Evolutionary conservation across 2,329 filamentous ascomycete species (phyloP), one percentile per base, ranked within the genome.

Genomic region (Periconia sp.): DNA sequence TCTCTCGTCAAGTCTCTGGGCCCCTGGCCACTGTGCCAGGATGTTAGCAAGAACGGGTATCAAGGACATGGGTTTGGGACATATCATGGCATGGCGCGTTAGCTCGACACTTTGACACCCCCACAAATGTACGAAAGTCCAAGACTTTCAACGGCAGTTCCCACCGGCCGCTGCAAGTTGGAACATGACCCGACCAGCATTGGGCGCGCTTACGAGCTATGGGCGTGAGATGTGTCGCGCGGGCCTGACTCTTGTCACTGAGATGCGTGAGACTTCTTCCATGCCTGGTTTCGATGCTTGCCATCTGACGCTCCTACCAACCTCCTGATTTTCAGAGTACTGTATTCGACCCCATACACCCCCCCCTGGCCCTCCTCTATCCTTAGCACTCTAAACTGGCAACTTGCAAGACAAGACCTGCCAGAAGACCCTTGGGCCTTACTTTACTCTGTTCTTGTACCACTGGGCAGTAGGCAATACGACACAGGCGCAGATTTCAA

Each of bases 81-180:
- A 27, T 27, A 27, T 27, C 23, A 27, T 27, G 23, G 23, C 23
- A 27, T 27, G 23, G 15, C 33, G 3, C 3, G 33, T 13, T 37
- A 37, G 33, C 33, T 37, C 15, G 33, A 37, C 33, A 37, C 33
- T 37, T 27, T 37, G 33, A 37, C 33, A 37, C 33, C 33, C 33
- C 33, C 33, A 13, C 33, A 13, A 37, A 13, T 6, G 33, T 37
- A n/a, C 33, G 11, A 37, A 13, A 37, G 33, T 37, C 47, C 51
- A n/a, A n/a, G n/a, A n/a, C n/a, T n/a, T n/a, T n/a, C n/a, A 65
- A 71, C 69, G 68, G 69, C 68, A 70, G 66, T 70, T 69, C 64
- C 69, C 68, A 69, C 58, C 58, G 61, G 60, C 62, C 60, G 58
- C 65, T 63, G 63, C 62, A 64, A 63, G 59, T 58, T 53, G 52